Conservation (phyloP, 306 rosid genomes). For the Cicer bijugum region DNA sequence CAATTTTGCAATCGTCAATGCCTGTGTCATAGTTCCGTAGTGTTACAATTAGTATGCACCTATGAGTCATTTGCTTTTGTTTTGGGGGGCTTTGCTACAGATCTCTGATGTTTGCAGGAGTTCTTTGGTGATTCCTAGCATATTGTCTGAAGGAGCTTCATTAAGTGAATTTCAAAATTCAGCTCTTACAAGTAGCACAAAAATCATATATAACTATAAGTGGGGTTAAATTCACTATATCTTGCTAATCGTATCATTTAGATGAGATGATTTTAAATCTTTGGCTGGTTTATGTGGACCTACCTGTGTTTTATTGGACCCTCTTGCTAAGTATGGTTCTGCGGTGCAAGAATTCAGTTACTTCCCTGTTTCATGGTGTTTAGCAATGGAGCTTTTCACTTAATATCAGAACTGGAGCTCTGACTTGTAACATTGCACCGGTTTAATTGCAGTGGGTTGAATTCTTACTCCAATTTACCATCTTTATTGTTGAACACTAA, state of each 20-base stretch:
- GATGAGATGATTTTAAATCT: conserved; percentile 52
- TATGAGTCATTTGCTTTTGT: conserved; percentile 71
- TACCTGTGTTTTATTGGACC: conserved; percentile 48
- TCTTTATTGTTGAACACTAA: conserved; percentile 48
- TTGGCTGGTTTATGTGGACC: conserved; percentile 52
- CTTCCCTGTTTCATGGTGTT: conserved; percentile 52
- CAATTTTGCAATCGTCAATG: conserved; percentile 54
- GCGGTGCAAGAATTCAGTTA: conserved; percentile 51
- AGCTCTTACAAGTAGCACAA: conserved; percentile 58
- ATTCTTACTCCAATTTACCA: conserved; percentile 51
- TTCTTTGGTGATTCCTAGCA: conserved; percentile 56
- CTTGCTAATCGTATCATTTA: conserved; percentile 51
- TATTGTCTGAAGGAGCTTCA: conserved; percentile 52
- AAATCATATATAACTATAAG: conserved; percentile 51
- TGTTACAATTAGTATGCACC: conserved; percentile 64
- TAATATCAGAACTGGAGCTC: conserved; percentile 57
- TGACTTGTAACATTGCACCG: conserved; percentile 54
- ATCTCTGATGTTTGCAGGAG: conserved; percentile 53
- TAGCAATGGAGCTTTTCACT: conserved; percentile 55
- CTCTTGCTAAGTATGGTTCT: conserved; percentile 56
- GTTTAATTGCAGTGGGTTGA: conserved; percentile 63
- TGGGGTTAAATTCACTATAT: conserved; percentile 55
- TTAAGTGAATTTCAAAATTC: conserved; percentile 54
- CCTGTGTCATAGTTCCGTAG: conserved; percentile 57
- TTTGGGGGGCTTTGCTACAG: conserved; percentile 75